Conservation (phyloP, 2,329 filamentous ascomycete genomes). For the Eurotiales sp. region DNA sequence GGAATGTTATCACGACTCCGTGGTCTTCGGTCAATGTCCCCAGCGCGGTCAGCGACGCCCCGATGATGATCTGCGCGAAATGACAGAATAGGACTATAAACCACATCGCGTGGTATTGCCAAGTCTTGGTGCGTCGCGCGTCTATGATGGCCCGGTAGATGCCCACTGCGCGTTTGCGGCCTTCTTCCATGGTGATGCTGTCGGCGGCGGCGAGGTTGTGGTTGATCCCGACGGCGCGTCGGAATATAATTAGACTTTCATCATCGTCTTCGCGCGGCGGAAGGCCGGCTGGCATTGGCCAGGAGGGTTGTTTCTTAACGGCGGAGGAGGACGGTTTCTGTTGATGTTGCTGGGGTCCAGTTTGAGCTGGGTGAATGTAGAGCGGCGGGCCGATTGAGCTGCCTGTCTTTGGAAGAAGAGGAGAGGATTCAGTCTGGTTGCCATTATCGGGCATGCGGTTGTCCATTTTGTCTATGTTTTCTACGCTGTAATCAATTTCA, state of each 20-base stretch:
- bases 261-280: slow-evolving; percentile 10
- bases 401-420: slow-evolving; percentile 7
- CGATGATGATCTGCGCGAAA: slow-evolving; percentile 44
- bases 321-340: background rate
- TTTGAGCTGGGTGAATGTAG: slow-evolving; percentile 2
- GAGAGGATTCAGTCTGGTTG: slow-evolving; percentile 11
- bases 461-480: too few relatives aligned
- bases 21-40: slow-evolving; percentile 45
- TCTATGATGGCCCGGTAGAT: slow-evolving; percentile 13
- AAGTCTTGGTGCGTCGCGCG: slow-evolving; percentile 3
- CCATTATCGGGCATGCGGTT: too few relatives aligned
- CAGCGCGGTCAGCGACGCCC: slow-evolving; percentile 46
- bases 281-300: slow-evolving; percentile 9
- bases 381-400: slow-evolving; percentile 10
- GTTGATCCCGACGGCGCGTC: slow-evolving; percentile 16
- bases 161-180: slow-evolving; percentile 7
- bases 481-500: too few relatives aligned
- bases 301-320: background rate
- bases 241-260: slow-evolving; percentile 14
- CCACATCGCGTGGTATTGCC: slow-evolving; percentile 11
- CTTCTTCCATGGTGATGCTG: slow-evolving; percentile 15
- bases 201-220: slow-evolving; percentile 10
- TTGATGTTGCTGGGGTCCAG: background rate
- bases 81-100: slow-evolving; percentile 11
- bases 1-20: slow-evolving; percentile 54